A percentile compares a stretch with the other conserved stretches of the same genome.
These are phyloP conservation scores for Plenodomus tracheiphilus DNA, from an alignment of 2,329 filamentous ascomycete genomes.

Conservation along the genomic window DNA sequence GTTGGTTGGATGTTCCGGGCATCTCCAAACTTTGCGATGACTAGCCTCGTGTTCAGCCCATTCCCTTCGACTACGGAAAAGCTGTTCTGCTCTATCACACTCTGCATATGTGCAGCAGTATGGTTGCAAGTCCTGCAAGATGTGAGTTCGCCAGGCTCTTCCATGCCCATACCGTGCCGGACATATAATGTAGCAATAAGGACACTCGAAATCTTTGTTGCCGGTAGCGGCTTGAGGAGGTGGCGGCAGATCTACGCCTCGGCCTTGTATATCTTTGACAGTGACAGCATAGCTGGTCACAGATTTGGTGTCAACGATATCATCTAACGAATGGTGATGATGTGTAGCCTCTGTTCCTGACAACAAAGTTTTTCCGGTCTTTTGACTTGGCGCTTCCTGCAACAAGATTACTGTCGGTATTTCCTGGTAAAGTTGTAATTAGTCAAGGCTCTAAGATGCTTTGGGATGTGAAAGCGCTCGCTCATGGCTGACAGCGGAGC, in stretches of 20 bases:
- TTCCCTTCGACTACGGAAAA: conserved; percentile 43
- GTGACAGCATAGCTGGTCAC: conserved; percentile 44
- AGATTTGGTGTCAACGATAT: conserved; percentile 41
- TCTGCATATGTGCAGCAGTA: conserved; percentile 42
- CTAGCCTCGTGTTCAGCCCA: conserved; percentile 44
- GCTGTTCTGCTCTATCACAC: conserved; percentile 30
- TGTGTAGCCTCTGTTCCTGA: conserved; percentile 45
- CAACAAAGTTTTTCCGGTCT: conserved; percentile 37
- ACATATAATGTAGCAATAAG: conserved; percentile 46
- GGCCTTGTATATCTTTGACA: conserved; percentile 38
- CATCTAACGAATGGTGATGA: conserved; percentile 42
- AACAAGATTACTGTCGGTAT: conserved; percentile 5
- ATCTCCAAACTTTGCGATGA: conserved; percentile 44
- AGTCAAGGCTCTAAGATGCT: too few species aligned
- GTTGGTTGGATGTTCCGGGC: conserved; percentile 37
- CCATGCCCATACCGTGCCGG: conserved; percentile 41
- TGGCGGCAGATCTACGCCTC: conserved; percentile 37
- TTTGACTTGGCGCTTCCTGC: conserved; percentile 34
- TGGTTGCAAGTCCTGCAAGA: conserved; percentile 44
- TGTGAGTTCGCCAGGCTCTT: conserved; percentile 40
- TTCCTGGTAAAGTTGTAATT: neutral
- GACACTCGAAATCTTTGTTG: conserved; percentile 44
- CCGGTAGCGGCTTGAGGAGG: conserved; percentile 37
- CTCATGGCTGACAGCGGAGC: too few species aligned
- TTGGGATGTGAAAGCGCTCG: too few species aligned